Percentiles rank a stretch among this genome's conserved stretches.
phyloP scores from a whole-genome alignment of 2,329 filamentous ascomycete genomes.

The Calonectria henricotiae region DNA sequence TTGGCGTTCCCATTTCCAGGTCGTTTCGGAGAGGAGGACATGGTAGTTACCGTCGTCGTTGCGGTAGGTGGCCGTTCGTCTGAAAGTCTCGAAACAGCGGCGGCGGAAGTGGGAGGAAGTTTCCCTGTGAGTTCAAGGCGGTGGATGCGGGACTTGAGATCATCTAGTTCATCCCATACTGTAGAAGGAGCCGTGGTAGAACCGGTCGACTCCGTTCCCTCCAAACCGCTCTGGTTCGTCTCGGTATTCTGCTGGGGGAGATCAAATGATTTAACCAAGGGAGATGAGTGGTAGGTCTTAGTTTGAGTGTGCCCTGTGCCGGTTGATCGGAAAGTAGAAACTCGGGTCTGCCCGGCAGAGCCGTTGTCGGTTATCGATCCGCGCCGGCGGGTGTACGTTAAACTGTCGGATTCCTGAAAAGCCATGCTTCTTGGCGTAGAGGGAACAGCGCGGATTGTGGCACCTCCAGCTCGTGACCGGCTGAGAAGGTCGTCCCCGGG shows the following conservation, averaged over 20 bases:
- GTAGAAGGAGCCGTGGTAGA: constrained; percentile 93
- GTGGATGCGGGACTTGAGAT: constrained; percentile 93
- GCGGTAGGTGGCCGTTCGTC: constrained; percentile 92
- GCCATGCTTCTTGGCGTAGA: constrained; percentile 67
- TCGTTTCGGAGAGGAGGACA: constrained; percentile 91
- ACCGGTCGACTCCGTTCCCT: constrained; percentile 88
- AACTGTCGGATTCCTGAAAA: constrained; percentile 63
- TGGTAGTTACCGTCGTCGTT: constrained; percentile 90
- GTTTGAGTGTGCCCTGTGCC: constrained; percentile 47
- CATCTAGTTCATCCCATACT: constrained; percentile 97
- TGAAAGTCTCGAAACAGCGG: constrained; percentile 81
- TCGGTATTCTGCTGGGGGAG: constrained; percentile 54
- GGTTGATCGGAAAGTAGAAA: constrained; percentile 62
- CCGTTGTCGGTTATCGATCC: constrained; percentile 68
- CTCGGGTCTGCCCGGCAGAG: constrained; percentile 60
- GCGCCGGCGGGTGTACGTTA: constrained; percentile 55
- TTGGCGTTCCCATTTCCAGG: constrained; percentile 46
- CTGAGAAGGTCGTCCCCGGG: constrained; percentile 58
- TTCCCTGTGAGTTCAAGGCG: constrained; percentile 93
- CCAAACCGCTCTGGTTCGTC: constrained; percentile 61
- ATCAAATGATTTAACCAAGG: constrained; percentile 66
- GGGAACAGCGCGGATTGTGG: constrained; percentile 62
- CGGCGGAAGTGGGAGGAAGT: constrained; percentile 85
- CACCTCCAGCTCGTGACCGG: constrained; percentile 55
- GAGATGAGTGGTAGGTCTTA: constrained; percentile 72